phyloP scores from a whole-genome alignment of 2,329 filamentous ascomycete genomes.

The Aspergillus niger region DNA sequence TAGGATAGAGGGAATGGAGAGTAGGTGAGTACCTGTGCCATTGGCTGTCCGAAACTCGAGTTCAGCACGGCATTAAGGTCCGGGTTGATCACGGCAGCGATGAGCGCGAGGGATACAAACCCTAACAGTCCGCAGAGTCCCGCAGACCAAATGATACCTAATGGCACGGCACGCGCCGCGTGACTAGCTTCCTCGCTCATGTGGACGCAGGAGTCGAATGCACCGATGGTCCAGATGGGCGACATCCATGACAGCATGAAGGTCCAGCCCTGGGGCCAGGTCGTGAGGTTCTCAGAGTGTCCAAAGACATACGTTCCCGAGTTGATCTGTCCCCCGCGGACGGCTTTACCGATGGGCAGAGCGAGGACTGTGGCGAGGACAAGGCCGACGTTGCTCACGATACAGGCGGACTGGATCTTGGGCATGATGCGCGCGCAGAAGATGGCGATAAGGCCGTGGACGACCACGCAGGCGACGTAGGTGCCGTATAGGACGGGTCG shows the following conservation, averaged over 20 bases:
- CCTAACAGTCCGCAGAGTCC: constrained; percentile 54
- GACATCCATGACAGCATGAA: constrained; percentile 64
- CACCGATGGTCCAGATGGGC: constrained; percentile 61
- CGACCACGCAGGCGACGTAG: constrained; percentile 56
- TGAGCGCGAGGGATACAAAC: constrained; percentile 59
- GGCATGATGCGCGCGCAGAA: constrained; percentile 59
- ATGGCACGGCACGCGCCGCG: constrained; percentile 60
- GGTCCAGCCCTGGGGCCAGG: constrained; percentile 59
- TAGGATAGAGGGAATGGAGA: not conserved
- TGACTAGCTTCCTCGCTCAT: constrained; percentile 64
- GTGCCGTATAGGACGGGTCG: constrained; percentile 59
- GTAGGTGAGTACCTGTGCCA: constrained; percentile 46
- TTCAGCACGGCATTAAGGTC: constrained; percentile 54
- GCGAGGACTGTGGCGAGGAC: constrained; percentile 59
- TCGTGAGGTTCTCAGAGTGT: constrained; percentile 58
- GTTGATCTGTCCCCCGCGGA: constrained; percentile 32
- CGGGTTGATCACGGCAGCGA: constrained; percentile 59
- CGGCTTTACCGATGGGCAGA: constrained; percentile 52
- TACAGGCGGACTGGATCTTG: constrained; percentile 59
- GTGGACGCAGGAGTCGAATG: constrained; percentile 60
- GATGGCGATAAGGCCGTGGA: constrained; percentile 58
- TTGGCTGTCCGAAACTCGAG: constrained; percentile 59
- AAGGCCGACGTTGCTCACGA: constrained; percentile 56
- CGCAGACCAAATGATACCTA: constrained; percentile 61
- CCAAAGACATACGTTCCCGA: constrained; percentile 56